A percentile compares a stretch with the other conserved stretches of the same genome.
Conservation (phyloP, 345 rosid genomes). For the Citrus inodora region DNA sequence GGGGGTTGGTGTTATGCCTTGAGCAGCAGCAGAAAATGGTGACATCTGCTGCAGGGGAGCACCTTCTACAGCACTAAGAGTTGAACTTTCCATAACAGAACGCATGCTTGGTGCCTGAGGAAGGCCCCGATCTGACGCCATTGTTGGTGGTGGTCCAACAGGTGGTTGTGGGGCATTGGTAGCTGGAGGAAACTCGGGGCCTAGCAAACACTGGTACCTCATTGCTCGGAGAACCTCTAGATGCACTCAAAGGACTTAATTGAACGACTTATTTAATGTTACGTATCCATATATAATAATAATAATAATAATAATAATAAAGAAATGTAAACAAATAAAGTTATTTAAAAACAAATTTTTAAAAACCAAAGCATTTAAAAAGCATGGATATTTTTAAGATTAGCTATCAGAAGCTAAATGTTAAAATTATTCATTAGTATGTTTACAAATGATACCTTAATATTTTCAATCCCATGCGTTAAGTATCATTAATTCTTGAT, state of each 20-base stretch:
- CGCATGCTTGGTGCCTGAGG: conserved; percentile 39
- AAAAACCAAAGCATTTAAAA: too few relatives aligned
- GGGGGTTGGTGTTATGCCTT: conserved; percentile 39
- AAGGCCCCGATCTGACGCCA: conserved; percentile 31
- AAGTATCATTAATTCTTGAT: too few relatives aligned
- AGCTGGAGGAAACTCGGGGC: conserved; percentile 35
- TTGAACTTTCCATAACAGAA: conserved; percentile 39
- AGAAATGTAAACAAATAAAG: too few relatives aligned
- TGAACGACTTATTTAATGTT: neutral
- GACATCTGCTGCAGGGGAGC: conserved; percentile 36
- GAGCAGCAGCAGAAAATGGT: conserved; percentile 46
- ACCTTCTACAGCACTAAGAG: conserved; percentile 26
- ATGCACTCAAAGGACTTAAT: conserved; percentile 29
- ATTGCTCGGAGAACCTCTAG: conserved; percentile 13
- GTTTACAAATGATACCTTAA: too few relatives aligned
- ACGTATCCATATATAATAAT: too few relatives aligned
- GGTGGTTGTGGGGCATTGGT: conserved; percentile 34
- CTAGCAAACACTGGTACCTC: conserved; percentile 42
- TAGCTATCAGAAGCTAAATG: too few relatives aligned
- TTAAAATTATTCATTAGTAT: too few relatives aligned
- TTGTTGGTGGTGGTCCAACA: conserved; percentile 41
- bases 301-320: too few relatives aligned
- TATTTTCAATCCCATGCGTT: too few relatives aligned
- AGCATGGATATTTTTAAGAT: too few relatives aligned
- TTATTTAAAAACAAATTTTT: too few relatives aligned